Percentiles rank a stretch among this genome's conserved stretches.
Conservation (phyloP, 106 monocot species). For the Dendrobium nobile region DNA sequence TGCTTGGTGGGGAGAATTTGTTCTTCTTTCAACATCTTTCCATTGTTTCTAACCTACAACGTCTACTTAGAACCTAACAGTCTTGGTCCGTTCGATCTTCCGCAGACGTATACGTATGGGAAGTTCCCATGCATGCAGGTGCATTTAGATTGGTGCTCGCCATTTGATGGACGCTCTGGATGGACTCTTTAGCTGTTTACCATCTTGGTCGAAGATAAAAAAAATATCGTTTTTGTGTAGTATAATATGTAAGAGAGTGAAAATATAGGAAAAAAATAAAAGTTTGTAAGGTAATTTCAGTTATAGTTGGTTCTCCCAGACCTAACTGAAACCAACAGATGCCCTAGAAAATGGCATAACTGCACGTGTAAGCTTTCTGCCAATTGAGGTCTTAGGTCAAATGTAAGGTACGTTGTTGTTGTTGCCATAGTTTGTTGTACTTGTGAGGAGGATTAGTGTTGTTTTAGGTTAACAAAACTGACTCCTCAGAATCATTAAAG, state of each 20-base stretch:
- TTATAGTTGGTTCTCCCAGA: constrained; percentile 14
- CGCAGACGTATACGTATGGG: constrained; percentile 6
- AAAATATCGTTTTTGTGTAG: neutral
- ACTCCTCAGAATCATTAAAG: neutral
- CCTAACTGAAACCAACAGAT: constrained; percentile 45
- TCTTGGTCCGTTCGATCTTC: constrained; percentile 13
- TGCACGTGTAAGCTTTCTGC: constrained; percentile 20
- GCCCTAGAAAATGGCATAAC: constrained; percentile 15
- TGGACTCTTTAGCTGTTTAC: neutral
- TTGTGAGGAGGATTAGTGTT: constrained; percentile 3
- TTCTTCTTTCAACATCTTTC: constrained; percentile 65
- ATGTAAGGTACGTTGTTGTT: constrained; percentile 16
- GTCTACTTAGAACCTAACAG: constrained; percentile 69
- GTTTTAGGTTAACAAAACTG: constrained; percentile 10
- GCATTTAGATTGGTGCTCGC: neutral
- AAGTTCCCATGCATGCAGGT: neutral
- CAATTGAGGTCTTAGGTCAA: constrained; percentile 18
- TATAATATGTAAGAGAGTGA: neutral
- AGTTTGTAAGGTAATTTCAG: neutral
- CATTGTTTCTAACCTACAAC: constrained; percentile 73
- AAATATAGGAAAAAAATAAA: neutral
- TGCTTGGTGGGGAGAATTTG: constrained; percentile 65
- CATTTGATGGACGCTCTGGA: neutral
- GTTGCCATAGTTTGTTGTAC: constrained; percentile 11
- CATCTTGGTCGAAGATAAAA: neutral